Evolutionary conservation across 805 yeast genomes (phyloP).

Genomic region (Saturnispora dispora): DNA sequence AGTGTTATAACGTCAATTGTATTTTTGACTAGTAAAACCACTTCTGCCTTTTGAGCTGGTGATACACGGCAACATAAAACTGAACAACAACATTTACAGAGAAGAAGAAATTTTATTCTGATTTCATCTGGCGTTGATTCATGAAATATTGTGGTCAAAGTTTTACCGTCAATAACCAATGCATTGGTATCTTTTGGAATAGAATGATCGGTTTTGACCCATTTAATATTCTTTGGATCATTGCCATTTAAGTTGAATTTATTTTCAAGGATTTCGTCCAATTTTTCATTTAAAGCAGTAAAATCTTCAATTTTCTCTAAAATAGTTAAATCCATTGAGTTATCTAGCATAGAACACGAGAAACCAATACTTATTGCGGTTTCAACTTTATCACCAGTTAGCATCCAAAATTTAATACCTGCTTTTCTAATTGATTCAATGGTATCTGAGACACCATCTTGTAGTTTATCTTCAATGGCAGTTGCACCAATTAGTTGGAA

Average conservation of each 20-base stretch:
- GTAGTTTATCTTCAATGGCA: constrained; percentile 73
- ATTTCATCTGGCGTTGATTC: constrained; percentile 19
- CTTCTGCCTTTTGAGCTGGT: constrained; percentile 74
- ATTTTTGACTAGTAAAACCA: constrained; percentile 57
- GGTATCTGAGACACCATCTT: constrained; percentile 70
- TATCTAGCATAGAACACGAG: constrained; percentile 61
- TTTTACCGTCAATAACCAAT: constrained; percentile 62
- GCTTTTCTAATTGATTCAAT: constrained; percentile 58
- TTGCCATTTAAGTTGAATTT: constrained; percentile 9
- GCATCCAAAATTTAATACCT: constrained; percentile 75
- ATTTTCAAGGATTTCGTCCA: constrained; percentile 15
- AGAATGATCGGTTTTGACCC: constrained; percentile 52
- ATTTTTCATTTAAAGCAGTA: constrained; percentile 13
- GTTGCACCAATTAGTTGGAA: constrained; percentile 64
- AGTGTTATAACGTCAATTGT: constrained; percentile 64
- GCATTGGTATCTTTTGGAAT: constrained; percentile 54
- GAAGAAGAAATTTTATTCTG: constrained; percentile 48
- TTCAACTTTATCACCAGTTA: constrained; percentile 76
- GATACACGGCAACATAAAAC: constrained; percentile 82
- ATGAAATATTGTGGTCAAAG: constrained; percentile 31
- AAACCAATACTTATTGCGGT: constrained; percentile 81
- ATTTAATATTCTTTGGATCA: constrained; percentile 32
- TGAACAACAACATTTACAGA: constrained; percentile 68
- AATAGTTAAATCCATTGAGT: constrained; percentile 59
- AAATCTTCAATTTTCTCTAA: constrained; percentile 30